Evolutionary conservation across 148 eudicot species (phyloP).

Genomic region (Camellia granthamiana): DNA sequence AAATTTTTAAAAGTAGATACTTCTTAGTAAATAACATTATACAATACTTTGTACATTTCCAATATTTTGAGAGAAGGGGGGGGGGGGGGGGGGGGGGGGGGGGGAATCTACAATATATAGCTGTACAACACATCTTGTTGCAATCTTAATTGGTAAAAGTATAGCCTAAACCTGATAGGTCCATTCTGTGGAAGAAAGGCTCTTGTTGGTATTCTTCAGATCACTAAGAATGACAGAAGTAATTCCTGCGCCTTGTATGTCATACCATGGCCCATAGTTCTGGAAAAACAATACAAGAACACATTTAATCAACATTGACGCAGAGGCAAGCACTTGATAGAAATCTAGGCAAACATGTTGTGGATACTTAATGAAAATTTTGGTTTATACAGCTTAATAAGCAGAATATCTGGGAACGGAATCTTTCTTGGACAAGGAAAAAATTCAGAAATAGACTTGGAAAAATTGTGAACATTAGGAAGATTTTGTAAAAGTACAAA

Average conservation of each 20-base stretch:
- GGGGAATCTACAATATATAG: background rate
- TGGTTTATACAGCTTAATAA: background rate
- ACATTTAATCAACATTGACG: background rate
- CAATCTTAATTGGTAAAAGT: background rate
- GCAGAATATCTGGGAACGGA: background rate
- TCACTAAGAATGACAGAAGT: slow-evolving; percentile 36
- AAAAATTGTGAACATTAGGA: background rate
- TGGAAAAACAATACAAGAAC: slow-evolving; percentile 19
- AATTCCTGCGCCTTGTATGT: slow-evolving; percentile 43
- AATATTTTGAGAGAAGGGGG: background rate
- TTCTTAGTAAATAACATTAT: slow-evolving; percentile 1
- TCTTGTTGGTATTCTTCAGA: slow-evolving; percentile 25
- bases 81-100: too few relatives aligned
- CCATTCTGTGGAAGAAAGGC: slow-evolving; percentile 42
- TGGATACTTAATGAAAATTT: background rate
- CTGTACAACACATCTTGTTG: background rate
- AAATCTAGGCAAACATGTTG: background rate
- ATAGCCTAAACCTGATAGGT: slow-evolving; percentile 39
- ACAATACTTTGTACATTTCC: background rate
- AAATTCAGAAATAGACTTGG: background rate
- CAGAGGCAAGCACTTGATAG: background rate
- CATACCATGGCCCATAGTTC: slow-evolving; percentile 63
- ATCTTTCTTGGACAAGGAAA: background rate
- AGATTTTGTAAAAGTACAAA: too few relatives aligned
- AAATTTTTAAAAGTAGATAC: background rate